Conservation (phyloP, 1,284 basidiomycete species). For the Fomitopsis pinicola region DNA sequence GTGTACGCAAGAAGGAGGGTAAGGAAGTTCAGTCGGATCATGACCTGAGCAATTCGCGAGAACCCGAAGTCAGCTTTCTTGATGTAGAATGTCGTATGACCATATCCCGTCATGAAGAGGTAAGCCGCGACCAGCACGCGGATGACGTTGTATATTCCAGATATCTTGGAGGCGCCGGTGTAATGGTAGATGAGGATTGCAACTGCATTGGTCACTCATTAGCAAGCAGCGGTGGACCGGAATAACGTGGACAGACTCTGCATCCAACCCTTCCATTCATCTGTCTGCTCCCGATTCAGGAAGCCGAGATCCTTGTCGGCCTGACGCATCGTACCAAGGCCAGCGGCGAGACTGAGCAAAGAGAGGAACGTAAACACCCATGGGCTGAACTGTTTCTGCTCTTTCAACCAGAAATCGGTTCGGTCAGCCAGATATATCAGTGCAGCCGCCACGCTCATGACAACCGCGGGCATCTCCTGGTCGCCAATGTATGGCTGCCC, state of each 20-base stretch:
- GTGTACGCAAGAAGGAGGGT: conserved; percentile 80
- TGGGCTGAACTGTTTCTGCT: conserved; percentile 78
- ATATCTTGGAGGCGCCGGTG: conserved; percentile 80
- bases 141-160: conserved; percentile 87
- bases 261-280: conserved; percentile 98
- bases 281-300: conserved; percentile 86
- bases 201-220: conserved; percentile 38
- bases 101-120: conserved; percentile 79
- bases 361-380: conserved; percentile 63
- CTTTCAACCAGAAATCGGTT: conserved; percentile 80
- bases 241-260: conserved; percentile 56
- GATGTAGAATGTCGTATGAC: conserved; percentile 74
- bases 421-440: conserved; percentile 79
- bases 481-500: conserved; percentile 35
- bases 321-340: conserved; percentile 63
- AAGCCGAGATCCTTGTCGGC: conserved; percentile 82
- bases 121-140: conserved; percentile 86
- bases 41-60: conserved; percentile 68
- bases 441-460: conserved; percentile 62
- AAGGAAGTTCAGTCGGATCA: conserved; percentile 80
- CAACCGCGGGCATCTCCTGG: conserved; percentile 42
- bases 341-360: conserved; percentile 50
- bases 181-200: conserved; percentile 89
- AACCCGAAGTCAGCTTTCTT: conserved; percentile 85
- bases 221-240: not conserved